Evolutionary conservation across 805 yeast species (phyloP).

Genomic region (Candida manassasensis): DNA sequence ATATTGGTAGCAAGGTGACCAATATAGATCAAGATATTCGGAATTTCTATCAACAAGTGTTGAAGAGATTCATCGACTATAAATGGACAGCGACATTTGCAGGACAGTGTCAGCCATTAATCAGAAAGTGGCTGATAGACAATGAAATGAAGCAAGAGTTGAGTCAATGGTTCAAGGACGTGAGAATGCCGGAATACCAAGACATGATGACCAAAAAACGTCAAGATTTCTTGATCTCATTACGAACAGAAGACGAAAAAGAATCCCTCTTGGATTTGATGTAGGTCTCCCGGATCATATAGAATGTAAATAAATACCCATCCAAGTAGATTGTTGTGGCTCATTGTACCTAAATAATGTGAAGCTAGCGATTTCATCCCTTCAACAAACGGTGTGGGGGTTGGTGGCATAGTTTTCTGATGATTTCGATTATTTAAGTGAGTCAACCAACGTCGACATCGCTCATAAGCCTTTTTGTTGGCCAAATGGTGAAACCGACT

Average conservation of each 20-base stretch:
- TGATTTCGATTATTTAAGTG: too few species aligned
- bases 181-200: conserved; percentile 17
- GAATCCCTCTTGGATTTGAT: conserved; percentile 26
- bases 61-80: conserved; percentile 23
- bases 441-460: too few species aligned
- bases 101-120: conserved; percentile 27
- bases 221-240: conserved; percentile 19
- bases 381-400: too few species aligned
- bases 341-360: too few species aligned
- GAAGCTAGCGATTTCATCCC: too few species aligned
- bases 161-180: conserved; percentile 16
- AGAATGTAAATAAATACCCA: not conserved
- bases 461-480: too few species aligned
- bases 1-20: conserved; percentile 6
- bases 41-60: conserved; percentile 14
- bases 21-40: conserved; percentile 12
- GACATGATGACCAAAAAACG: conserved; percentile 20
- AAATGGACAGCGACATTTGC: conserved; percentile 24
- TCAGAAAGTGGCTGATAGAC: conserved; percentile 35
- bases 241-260: conserved; percentile 20
- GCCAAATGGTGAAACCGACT: too few species aligned
- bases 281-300: conserved; percentile 3
- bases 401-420: too few species aligned
- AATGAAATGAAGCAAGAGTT: conserved; percentile 21
- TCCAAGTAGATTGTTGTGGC: too few species aligned